phyloP scores from a whole-genome alignment of 495 filamentous ascomycete genomes.

The Lasiosphaeria hispida region DNA sequence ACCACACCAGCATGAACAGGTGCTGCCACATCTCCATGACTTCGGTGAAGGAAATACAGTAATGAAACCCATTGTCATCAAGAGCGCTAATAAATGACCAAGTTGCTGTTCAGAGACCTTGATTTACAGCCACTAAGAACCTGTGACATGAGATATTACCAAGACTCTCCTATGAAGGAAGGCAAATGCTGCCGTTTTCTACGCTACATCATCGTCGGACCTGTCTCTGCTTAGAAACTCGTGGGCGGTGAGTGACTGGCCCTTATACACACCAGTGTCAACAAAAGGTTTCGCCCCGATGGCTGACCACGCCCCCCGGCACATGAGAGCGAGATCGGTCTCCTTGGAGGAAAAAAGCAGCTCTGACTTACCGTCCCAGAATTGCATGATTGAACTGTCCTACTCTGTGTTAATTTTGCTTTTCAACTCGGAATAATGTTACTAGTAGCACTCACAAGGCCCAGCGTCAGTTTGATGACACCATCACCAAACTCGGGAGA shows the following conservation, averaged over 20 bases:
- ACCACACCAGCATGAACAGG: no score
- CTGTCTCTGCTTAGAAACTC: no score
- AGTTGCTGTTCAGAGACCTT: no score
- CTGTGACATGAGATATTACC: no score
- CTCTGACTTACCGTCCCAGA: conserved; percentile 28
- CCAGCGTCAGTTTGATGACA: conserved; percentile 30
- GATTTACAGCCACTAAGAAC: no score
- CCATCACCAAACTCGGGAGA: conserved; percentile 23
- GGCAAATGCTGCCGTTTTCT: no score
- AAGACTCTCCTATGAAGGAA: no score
- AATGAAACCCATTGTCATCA: no score
- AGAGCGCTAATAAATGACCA: no score
- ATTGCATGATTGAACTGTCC: conserved; percentile 27
- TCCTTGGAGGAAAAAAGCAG: conserved; percentile 23
- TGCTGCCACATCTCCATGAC: no score
- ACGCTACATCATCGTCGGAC: no score
- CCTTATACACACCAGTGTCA: conserved; percentile 25
- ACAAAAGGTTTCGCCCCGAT: conserved; percentile 24
- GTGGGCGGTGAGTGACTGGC: background rate
- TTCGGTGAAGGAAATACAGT: no score
- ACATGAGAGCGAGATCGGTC: conserved; percentile 27
- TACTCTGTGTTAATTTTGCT: conserved; percentile 8
- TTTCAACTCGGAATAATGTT: background rate
- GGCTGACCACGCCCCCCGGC: conserved; percentile 22
- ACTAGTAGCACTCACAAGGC: conserved; percentile 23